Evolutionary conservation across 306 rosid species (phyloP).

Genomic region (Begonia masoniana): DNA sequence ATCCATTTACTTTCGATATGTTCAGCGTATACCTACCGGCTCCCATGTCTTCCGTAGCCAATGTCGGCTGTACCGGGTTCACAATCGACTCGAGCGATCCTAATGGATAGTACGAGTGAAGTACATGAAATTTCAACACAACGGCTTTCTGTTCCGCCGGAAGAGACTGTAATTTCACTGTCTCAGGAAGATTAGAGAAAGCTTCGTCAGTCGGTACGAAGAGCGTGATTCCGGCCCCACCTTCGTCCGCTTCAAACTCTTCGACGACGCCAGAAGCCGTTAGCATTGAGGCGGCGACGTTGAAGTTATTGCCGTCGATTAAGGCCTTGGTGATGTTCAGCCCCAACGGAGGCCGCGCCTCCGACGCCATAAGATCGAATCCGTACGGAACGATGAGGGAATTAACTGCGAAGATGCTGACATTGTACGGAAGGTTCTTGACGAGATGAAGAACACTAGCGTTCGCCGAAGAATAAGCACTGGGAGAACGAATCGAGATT

Average conservation of each 20-base stretch:
- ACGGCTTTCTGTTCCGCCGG: conserved; percentile 78
- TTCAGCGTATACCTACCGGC: conserved; percentile 83
- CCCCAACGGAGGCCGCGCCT: conserved; percentile 53
- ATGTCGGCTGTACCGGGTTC: conserved; percentile 93
- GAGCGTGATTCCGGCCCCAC: conserved; percentile 91
- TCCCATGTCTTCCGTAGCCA: conserved; percentile 84
- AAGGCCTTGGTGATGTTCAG: conserved; percentile 68
- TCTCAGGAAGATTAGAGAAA: conserved; percentile 51
- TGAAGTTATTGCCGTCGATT: conserved; percentile 77
- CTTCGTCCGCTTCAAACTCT: conserved; percentile 84
- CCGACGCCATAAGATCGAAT: conserved; percentile 86
- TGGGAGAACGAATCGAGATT: conserved; percentile 52
- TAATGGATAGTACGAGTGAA: conserved; percentile 80
- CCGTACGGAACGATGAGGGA: conserved; percentile 68
- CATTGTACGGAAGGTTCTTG: conserved; percentile 77
- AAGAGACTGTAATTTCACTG: conserved; percentile 54
- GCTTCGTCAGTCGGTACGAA: conserved; percentile 77
- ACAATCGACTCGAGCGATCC: conserved; percentile 80
- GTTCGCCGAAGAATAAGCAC: conserved; percentile 46
- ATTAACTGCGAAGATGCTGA: conserved; percentile 58
- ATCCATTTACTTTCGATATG: conserved; percentile 65
- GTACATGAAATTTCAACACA: conserved; percentile 67
- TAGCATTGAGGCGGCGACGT: conserved; percentile 83
- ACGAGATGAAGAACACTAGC: conserved; percentile 47
- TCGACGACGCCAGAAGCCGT: conserved; percentile 76